A percentile compares a stretch with the other conserved stretches of the same genome.
Evolutionary conservation across 768 basidiomycete genomes (phyloP).

Genomic region (Hygrophoropsis aurantiaca): DNA sequence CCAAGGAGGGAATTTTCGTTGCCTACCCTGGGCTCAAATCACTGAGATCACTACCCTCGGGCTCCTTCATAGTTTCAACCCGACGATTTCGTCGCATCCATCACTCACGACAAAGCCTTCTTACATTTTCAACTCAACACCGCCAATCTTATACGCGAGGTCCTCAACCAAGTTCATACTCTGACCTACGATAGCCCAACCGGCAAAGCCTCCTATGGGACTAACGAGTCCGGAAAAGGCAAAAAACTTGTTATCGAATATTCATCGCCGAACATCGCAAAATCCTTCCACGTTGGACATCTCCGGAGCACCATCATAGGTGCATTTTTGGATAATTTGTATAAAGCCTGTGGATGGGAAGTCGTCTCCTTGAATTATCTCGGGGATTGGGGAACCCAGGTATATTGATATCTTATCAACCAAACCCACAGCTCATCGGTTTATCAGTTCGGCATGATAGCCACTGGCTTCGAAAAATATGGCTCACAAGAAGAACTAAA

Average conservation of each 20-base stretch:
- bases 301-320: slow-evolving; percentile 98
- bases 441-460: slow-evolving; percentile 78
- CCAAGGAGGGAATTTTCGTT: not conserved
- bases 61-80: slow-evolving; percentile 73
- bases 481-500: slow-evolving; percentile 83
- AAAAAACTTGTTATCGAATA: slow-evolving; percentile 90
- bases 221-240: slow-evolving; percentile 71
- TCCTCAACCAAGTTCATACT: slow-evolving; percentile 73
- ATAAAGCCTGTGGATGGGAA: slow-evolving; percentile 91
- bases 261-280: slow-evolving; percentile 96
- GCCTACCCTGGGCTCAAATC: too few species aligned
- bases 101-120: slow-evolving; percentile 74
- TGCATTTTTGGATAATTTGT: slow-evolving; percentile 88
- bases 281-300: slow-evolving; percentile 97
- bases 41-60: not conserved
- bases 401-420: slow-evolving; percentile 22
- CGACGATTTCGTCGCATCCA: slow-evolving; percentile 73
- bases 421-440: slow-evolving; percentile 1
- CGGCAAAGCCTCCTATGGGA: slow-evolving; percentile 74
- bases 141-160: slow-evolving; percentile 57
- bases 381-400: slow-evolving; percentile 99
- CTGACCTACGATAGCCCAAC: slow-evolving; percentile 64
- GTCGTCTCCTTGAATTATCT: slow-evolving; percentile 92
- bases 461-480: slow-evolving; percentile 89
- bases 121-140: slow-evolving; percentile 78